Base-by-base conservation (phyloP, 176 grass and related monocot genomes). In the Olyra latifolia region DNA sequence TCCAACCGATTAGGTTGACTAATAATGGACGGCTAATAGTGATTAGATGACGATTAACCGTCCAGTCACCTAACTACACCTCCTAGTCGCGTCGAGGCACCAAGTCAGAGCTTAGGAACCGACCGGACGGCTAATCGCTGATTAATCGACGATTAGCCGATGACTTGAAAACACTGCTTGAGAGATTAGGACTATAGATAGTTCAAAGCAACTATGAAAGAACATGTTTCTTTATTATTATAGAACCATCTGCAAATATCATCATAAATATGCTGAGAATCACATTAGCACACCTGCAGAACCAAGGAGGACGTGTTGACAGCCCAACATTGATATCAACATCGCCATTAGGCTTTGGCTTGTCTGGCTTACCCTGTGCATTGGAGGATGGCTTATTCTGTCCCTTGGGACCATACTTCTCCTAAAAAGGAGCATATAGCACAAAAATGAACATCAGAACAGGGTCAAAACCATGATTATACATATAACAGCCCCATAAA, bases 341-440 rank as follows among this genome's bases (percentile, higher is more conserved):
- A 89, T 99, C 92, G 2, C 84, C 86, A 91, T 95, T 99, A 79
- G 80, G 90, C 68, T 99, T 99, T 66, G 88, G 90, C 62, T 93
- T 98, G n/a, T 98, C 88, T 17, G 79, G 71, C 80, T 93, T 98
- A 56, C 38, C 74, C 78, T 88, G 90, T 3, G 62, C 25, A 57
- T 75, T 85, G 25, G 16, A 66, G 59, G 85, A 85, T 14, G 84
- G 53, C 28, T 91, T 98, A 48, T 66, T 91, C 66, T 88, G 81
- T 83, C 82, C 89, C 80, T 98, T 98, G n/a, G 96, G 96, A n/a
- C 96, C 96, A 74, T 95, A 98, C 80, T 98, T 98, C 56, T 95
- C 96, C 96, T 98, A 78, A 52, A 90, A 61, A 13, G 42, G 42
- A 42, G 23, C 50, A 64, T 40, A 76, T 22, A 66, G 39, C 20